Percentiles rank a stretch among this genome's conserved stretches.
Evolutionary conservation across 2,329 filamentous ascomycete species (phyloP).

Genomic region (Zasmidium angulare): DNA sequence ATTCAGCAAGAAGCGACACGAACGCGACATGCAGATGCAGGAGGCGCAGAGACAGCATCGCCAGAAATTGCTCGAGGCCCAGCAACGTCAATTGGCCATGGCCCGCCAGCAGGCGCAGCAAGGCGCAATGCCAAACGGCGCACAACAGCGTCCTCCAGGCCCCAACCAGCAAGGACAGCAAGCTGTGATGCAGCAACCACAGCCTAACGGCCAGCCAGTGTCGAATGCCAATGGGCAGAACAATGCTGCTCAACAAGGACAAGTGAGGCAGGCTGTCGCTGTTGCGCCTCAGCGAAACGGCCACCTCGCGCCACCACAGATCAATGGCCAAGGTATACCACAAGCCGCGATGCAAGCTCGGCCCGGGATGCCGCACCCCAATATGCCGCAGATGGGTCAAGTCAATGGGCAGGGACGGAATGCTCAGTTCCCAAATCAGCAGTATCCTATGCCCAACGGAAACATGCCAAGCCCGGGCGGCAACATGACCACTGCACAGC

Average conservation of each 20-base stretch:
- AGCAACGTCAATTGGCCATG: constrained; percentile 39
- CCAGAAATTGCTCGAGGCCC: constrained; percentile 32
- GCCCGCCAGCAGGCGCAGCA: constrained; percentile 32
- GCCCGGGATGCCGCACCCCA: constrained; percentile 17
- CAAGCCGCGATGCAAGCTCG: constrained; percentile 56
- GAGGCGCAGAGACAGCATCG: constrained; percentile 39
- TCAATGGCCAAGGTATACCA: constrained; percentile 59
- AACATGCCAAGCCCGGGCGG: constrained; percentile 31
- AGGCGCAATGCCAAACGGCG: constrained; percentile 34
- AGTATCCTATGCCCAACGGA: constrained; percentile 31
- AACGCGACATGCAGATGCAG: constrained; percentile 70
- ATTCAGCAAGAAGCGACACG: constrained; percentile 84
- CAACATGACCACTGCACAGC: constrained; percentile 34
- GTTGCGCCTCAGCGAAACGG: constrained; percentile 47
- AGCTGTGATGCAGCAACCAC: constrained; percentile 20
- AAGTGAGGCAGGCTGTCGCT: constrained; percentile 41
- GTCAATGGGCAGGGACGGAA: constrained; percentile 27
- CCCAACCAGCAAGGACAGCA: constrained; percentile 24
- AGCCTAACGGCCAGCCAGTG: constrained; percentile 30
- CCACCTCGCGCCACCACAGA: constrained; percentile 52
- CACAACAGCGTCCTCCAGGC: constrained; percentile 26
- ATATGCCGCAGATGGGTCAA: constrained; percentile 29
- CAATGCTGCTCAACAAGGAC: constrained; percentile 38
- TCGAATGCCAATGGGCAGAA: constrained; percentile 39
- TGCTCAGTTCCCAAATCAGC: constrained; percentile 30